Evolutionary conservation across 768 basidiomycete species (phyloP).

Genomic region (Phylloporus sp.): DNA sequence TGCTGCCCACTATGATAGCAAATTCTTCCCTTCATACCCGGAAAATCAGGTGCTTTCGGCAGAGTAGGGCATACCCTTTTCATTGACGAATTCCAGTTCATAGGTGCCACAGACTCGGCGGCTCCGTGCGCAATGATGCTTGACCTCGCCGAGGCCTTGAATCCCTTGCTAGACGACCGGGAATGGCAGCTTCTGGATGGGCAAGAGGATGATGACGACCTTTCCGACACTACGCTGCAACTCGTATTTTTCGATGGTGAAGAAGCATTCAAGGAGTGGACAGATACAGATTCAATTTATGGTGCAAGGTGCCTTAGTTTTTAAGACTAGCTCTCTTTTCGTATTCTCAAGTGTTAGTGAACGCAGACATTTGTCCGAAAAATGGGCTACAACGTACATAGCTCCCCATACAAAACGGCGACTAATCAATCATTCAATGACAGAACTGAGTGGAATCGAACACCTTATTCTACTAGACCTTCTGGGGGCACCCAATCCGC

Average conservation of each 20-base stretch:
- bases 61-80: neutral
- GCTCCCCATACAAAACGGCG: slow-evolving; percentile 58
- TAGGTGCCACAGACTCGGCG: slow-evolving; percentile 97
- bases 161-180: slow-evolving; percentile 64
- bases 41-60: slow-evolving; percentile 60
- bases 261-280: slow-evolving; percentile 93
- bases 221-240: slow-evolving; percentile 82
- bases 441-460: slow-evolving; percentile 76
- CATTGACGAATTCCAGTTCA: slow-evolving; percentile 54
- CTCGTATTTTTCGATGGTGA: slow-evolving; percentile 97
- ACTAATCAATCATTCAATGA: slow-evolving; percentile 48
- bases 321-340: neutral
- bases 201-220: slow-evolving; percentile 67
- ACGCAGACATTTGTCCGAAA: slow-evolving; percentile 78
- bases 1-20: slow-evolving; percentile 94
- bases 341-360: neutral
- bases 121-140: slow-evolving; percentile 93
- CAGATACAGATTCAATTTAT: slow-evolving; percentile 85
- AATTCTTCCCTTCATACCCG: slow-evolving; percentile 72
- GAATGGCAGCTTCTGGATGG: slow-evolving; percentile 51
- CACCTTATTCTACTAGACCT: slow-evolving; percentile 92
- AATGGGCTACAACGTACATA: slow-evolving; percentile 73
- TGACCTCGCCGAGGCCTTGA: slow-evolving; percentile 82
- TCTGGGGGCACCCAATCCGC: slow-evolving; percentile 72
- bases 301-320: slow-evolving; percentile 68